Evolutionary conservation across 2,329 filamentous ascomycete genomes (phyloP).

Genomic region (Sphaceloma murrayae): DNA sequence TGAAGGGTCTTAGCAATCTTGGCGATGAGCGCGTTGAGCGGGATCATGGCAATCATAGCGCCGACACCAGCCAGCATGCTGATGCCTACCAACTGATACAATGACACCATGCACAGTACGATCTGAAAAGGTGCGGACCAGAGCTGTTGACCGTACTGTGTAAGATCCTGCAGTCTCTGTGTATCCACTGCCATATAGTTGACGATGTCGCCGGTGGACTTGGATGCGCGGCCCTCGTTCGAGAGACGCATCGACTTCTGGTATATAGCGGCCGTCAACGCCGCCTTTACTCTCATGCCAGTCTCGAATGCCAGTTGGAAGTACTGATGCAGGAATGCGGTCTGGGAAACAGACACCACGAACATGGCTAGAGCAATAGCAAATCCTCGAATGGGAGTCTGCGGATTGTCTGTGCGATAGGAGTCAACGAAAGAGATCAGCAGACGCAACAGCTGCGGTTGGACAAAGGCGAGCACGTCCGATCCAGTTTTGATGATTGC

Average conservation of each 20-base stretch:
- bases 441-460: conserved; percentile 79
- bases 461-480: conserved; percentile 75
- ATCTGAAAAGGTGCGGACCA: conserved; percentile 99
- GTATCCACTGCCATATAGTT: conserved; percentile 99
- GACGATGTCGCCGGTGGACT: conserved; percentile 94
- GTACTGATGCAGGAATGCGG: conserved; percentile 88
- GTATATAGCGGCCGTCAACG: conserved; percentile 84
- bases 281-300: conserved; percentile 92
- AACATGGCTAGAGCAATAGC: conserved; percentile 93
- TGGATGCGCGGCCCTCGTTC: conserved; percentile 79
- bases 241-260: conserved; percentile 81
- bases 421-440: conserved; percentile 80
- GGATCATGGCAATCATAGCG: conserved; percentile 96
- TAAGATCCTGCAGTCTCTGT: conserved; percentile 85
- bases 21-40: conserved; percentile 85
- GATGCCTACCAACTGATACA: conserved; percentile 88
- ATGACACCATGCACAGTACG: conserved; percentile 82
- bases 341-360: conserved; percentile 72
- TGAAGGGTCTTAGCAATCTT: conserved; percentile 89
- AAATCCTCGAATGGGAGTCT: conserved; percentile 74
- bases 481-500: conserved; percentile 82
- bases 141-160: conserved; percentile 88
- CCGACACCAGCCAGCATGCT: conserved; percentile 94
- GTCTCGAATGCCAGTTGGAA: conserved; percentile 92
- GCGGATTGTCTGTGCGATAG: conserved; percentile 52